Evolutionary conservation across 2,329 filamentous ascomycete species (phyloP).

Genomic region (Mycosphaerelloides madeirae): DNA sequence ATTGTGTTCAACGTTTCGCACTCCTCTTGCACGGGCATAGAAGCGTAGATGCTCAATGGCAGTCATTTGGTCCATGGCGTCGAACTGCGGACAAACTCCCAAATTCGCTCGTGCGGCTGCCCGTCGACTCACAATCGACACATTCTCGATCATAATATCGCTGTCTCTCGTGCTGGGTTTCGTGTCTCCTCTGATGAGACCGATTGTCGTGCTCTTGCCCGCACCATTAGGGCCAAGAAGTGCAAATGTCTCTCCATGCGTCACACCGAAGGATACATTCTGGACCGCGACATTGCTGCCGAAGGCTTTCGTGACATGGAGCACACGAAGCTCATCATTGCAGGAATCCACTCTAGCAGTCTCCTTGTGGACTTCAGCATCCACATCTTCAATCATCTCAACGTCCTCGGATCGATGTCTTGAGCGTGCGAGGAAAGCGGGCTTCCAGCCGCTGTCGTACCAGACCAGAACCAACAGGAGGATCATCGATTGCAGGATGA

Average conservation of each 20-base stretch:
- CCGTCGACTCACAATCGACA: constrained; percentile 67
- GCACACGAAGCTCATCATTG: constrained; percentile 68
- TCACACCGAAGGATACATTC: constrained; percentile 74
- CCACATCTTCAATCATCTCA: constrained; percentile 42
- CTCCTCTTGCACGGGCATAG: constrained; percentile 79
- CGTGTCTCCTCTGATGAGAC: constrained; percentile 82
- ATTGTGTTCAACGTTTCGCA: constrained; percentile 70
- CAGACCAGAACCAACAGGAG: constrained; percentile 71
- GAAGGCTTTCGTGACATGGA: constrained; percentile 77
- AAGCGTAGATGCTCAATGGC: constrained; percentile 81
- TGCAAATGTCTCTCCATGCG: constrained; percentile 77
- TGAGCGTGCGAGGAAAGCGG: constrained; percentile 52
- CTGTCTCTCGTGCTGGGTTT: constrained; percentile 66
- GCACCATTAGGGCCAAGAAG: constrained; percentile 87
- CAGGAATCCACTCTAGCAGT: constrained; percentile 57
- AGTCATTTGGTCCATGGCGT: constrained; percentile 84
- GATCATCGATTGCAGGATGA: constrained; percentile 66
- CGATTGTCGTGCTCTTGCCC: constrained; percentile 86
- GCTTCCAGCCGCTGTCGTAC: constrained; percentile 67
- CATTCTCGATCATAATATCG: constrained; percentile 74
- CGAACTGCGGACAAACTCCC: constrained; percentile 78
- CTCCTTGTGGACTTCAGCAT: constrained; percentile 61
- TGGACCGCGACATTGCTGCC: constrained; percentile 74
- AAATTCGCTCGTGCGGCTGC: constrained; percentile 69
- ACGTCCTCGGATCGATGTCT: constrained; percentile 39